These are phyloP conservation scores for Penicillium capsulatum DNA, from an alignment of 2,329 filamentous ascomycete genomes.

Conservation along the genomic window DNA sequence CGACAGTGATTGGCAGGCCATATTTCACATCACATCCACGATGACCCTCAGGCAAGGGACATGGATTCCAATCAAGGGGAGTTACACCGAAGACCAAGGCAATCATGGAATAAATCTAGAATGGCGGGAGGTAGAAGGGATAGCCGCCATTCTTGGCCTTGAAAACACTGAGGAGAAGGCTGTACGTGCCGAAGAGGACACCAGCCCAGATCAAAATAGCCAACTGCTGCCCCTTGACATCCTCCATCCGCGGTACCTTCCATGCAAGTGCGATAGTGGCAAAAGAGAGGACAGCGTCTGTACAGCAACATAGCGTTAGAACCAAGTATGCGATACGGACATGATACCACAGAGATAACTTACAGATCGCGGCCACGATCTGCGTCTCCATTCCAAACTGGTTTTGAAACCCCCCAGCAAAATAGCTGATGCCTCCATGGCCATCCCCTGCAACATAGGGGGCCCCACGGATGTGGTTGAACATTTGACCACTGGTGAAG, in stretches of 20 bases:
- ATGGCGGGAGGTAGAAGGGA: constrained; percentile 89
- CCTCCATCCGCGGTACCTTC: constrained; percentile 84
- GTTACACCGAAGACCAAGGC: not conserved
- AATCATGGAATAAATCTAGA: constrained; percentile 49
- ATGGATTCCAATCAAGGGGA: too few species aligned
- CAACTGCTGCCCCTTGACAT: constrained; percentile 72
- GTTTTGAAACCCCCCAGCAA: constrained; percentile 86
- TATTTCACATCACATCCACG: not conserved
- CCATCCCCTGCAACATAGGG: constrained; percentile 87
- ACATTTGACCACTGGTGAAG: constrained; percentile 98
- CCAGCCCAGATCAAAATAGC: constrained; percentile 75
- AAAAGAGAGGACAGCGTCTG: constrained; percentile 78
- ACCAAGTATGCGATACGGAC: not conserved
- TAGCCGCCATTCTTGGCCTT: constrained; percentile 92
- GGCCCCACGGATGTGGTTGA: constrained; percentile 95
- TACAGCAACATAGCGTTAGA: constrained; percentile 12
- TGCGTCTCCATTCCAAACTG: constrained; percentile 95
- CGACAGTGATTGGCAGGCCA: not conserved
- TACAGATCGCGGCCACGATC: constrained; percentile 90
- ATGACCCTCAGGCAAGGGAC: not conserved
- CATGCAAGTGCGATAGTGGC: constrained; percentile 84
- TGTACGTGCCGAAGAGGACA: constrained; percentile 78
- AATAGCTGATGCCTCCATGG: constrained; percentile 80
- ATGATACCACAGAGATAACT: constrained; percentile 39
- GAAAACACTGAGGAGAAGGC: constrained; percentile 91